Percentiles rank a stretch among this genome's conserved stretches.
These are phyloP conservation scores for Emmonsia crescens DNA, from an alignment of 2,329 filamentous ascomycete species.

Conservation along the genomic window DNA sequence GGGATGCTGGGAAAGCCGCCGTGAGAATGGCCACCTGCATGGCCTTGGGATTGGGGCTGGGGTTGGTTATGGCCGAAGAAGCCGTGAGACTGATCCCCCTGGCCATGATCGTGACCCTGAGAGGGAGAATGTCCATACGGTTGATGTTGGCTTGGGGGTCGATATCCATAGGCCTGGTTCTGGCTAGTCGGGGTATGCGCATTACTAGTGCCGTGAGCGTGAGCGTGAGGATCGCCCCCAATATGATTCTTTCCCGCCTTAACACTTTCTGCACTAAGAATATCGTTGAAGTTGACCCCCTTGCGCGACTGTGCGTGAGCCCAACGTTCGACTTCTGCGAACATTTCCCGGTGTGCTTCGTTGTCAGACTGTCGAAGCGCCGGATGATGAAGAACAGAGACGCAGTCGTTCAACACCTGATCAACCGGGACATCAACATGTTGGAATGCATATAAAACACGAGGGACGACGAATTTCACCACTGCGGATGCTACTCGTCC, in stretches of 20 bases:
- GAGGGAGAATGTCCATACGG: neutral
- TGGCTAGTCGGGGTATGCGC: neutral
- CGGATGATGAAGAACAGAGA: slow-evolving; percentile 83
- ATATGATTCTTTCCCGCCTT: slow-evolving; percentile 70
- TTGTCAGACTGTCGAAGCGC: slow-evolving; percentile 62
- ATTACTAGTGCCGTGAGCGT: slow-evolving; percentile 14
- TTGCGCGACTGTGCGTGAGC: slow-evolving; percentile 57
- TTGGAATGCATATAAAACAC: slow-evolving; percentile 87
- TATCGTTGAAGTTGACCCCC: slow-evolving; percentile 54
- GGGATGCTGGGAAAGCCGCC: slow-evolving; percentile 16
- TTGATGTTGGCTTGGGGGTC: neutral
- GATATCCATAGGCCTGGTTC: neutral
- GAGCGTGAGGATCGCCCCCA: slow-evolving; percentile 11
- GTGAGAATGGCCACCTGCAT: slow-evolving; percentile 23
- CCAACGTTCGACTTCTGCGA: slow-evolving; percentile 73
- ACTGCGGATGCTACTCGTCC: slow-evolving; percentile 63
- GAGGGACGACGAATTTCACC: slow-evolving; percentile 76
- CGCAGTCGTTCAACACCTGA: slow-evolving; percentile 70
- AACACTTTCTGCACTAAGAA: slow-evolving; percentile 78
- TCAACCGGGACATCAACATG: slow-evolving; percentile 72
- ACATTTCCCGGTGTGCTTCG: slow-evolving; percentile 84
- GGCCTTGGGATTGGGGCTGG: slow-evolving; percentile 3
- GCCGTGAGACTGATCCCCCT: slow-evolving; percentile 9
- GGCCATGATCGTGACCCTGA: neutral
- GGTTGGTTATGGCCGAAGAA: slow-evolving; percentile 3